Evolutionary conservation across 169 alveolate species (phyloP), one percentile per base, ranked within the genome.

Genomic region (Neospora caninum): DNA sequence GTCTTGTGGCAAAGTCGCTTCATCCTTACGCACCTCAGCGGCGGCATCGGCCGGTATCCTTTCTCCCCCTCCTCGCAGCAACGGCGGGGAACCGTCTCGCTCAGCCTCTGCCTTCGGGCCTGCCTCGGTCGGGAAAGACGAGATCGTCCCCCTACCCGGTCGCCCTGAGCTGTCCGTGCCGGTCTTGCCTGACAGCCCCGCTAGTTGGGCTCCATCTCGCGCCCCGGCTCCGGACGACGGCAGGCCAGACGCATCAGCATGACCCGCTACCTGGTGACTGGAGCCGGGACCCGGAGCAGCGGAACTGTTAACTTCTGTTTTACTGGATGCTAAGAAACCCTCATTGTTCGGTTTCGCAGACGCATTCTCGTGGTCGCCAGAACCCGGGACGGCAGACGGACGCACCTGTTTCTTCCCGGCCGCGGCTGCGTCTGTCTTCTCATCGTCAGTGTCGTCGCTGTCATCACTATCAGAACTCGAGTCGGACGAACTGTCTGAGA

Each of bases 71-170:
- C 84, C 92, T 80, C 83, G 97, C 70, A 93, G 96, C 82, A 95
- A 93, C 88, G 93, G 95, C 83, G 93, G 88, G 94, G 88, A 91
- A 41, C 95, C 96, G 69, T 97, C 98, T 9, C 97, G 95, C 80
- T 96, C 96, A 20, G 95, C 89, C 94, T 94, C 96, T 38, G 96
- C 83, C 43, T 95, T 96, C 45, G 96, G 96, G 58, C 94, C 98
- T 88, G 97, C 98, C 41, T 97, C 94, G 41, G 96, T 54, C 29
- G 98, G 94, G 34, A 97, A 97, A 49, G 95, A 92, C 54, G 95
- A 88, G 86, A 92, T 13, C 13, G 58, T 4, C 22, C 58, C 58
- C 4, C 13, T 4, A 13, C 58, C 58, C 4, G 4, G 58, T 38
- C 88, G 91, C 39, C 58, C 58, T 49, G 58, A 49, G 58, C 13